phyloP scores from a whole-genome alignment of 2,329 filamentous ascomycete genomes.

The Stagonosporopsis tanaceti region DNA sequence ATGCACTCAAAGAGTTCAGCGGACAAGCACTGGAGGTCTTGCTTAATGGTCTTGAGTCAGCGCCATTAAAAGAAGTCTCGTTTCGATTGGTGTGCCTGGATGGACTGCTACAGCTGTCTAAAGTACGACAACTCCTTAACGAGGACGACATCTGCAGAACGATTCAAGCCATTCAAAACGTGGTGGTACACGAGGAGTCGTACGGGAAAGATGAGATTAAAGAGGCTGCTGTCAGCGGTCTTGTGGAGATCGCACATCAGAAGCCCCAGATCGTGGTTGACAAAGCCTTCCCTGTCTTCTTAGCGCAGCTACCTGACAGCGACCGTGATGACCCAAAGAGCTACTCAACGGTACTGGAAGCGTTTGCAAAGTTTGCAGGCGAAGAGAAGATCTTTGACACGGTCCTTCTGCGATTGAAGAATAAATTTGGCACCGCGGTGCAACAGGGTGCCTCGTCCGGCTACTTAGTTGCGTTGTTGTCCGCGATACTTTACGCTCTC shows the following conservation, averaged over 20 bases:
- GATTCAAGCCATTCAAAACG: constrained; percentile 67
- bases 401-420: constrained; percentile 68
- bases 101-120: constrained; percentile 54
- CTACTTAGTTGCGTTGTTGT: constrained; percentile 67
- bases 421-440: constrained; percentile 66
- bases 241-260: constrained; percentile 68
- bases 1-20: constrained; percentile 51
- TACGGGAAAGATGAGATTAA: constrained; percentile 65
- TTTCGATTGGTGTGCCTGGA: constrained; percentile 57
- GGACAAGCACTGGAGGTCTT: constrained; percentile 54
- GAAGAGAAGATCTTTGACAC: constrained; percentile 71
- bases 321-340: constrained; percentile 55
- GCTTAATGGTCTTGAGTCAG: constrained; percentile 53
- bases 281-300: constrained; percentile 71
- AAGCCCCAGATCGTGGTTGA: constrained; percentile 70
- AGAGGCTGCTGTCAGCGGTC: constrained; percentile 64
- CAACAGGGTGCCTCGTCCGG: constrained; percentile 59
- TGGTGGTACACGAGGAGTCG: constrained; percentile 67
- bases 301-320: constrained; percentile 68
- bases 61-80: constrained; percentile 58
- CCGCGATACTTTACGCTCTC: constrained; percentile 69
- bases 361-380: constrained; percentile 68
- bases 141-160: constrained; percentile 57
- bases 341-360: constrained; percentile 68
- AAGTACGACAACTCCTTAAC: constrained; percentile 51